Percentiles rank a stretch among this genome's conserved stretches.
phyloP scores from a whole-genome alignment of 352 stramenopile genomes.

The Phytophthora nicotianae region DNA sequence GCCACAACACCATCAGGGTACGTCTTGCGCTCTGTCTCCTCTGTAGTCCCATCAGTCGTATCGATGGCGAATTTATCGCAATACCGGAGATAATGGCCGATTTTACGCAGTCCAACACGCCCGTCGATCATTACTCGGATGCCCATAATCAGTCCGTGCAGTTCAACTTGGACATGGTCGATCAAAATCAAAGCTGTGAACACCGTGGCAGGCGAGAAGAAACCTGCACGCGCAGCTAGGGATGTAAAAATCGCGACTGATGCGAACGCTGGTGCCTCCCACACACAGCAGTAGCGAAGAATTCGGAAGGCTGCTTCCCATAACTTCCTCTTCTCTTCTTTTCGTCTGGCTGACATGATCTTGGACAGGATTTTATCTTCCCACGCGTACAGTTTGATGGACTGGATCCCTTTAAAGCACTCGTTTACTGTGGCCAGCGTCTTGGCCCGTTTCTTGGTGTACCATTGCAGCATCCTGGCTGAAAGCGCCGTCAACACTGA shows the following conservation, averaged over 20 bases:
- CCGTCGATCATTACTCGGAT: constrained; percentile 38
- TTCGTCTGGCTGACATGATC: constrained; percentile 38
- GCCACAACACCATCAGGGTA: constrained; percentile 31
- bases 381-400: constrained; percentile 51
- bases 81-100: constrained; percentile 30
- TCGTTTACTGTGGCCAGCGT: constrained; percentile 42
- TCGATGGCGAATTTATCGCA: constrained; percentile 22
- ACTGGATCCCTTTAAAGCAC: constrained; percentile 51
- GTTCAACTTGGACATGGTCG: constrained; percentile 38
- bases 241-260: constrained; percentile 43
- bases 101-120: constrained; percentile 27
- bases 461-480: constrained; percentile 31
- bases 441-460: constrained; percentile 47
- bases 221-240: constrained; percentile 24
- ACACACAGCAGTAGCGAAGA: constrained; percentile 42
- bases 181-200: constrained; percentile 47
- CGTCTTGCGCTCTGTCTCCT: constrained; percentile 4
- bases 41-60: neutral
- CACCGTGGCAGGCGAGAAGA: constrained; percentile 41
- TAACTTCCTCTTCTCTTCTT: constrained; percentile 37
- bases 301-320: constrained; percentile 32
- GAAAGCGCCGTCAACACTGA: constrained; percentile 34
- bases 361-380: constrained; percentile 47
- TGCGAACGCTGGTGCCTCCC: constrained; percentile 41
- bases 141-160: constrained; percentile 41